These are phyloP conservation scores for Wallacemonas sp. DNA, from an alignment of 208 protist genomes.

Conservation along the genomic window DNA sequence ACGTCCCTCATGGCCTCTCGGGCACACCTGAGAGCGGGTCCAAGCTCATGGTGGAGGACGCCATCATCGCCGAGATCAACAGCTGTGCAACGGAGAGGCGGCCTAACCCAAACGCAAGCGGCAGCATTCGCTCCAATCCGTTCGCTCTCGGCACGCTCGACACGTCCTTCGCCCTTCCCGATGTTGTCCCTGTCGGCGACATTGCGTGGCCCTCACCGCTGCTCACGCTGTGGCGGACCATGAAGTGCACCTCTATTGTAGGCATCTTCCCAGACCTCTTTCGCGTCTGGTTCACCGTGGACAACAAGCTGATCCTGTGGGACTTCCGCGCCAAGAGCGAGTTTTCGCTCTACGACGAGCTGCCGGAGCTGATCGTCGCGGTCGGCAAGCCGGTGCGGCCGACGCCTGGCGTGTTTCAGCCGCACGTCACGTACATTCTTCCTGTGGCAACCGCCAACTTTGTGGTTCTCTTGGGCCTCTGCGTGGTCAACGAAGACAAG, in stretches of 20 bases:
- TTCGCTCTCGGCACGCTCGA: slow-evolving; percentile 69
- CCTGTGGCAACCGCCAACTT: slow-evolving; percentile 75
- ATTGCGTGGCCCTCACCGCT: slow-evolving; percentile 79
- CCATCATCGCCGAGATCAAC: slow-evolving; percentile 52
- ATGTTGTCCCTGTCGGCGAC: slow-evolving; percentile 72
- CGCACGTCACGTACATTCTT: slow-evolving; percentile 78
- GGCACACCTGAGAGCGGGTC: background rate
- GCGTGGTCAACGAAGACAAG: slow-evolving; percentile 54
- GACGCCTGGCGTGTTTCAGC: slow-evolving; percentile 66
- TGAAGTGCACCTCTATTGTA: slow-evolving; percentile 66
- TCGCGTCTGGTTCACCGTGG: slow-evolving; percentile 86
- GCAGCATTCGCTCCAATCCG: slow-evolving; percentile 63
- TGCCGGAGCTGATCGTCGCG: slow-evolving; percentile 81
- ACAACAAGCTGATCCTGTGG: slow-evolving; percentile 86
- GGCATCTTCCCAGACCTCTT: slow-evolving; percentile 77
- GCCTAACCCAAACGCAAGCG: slow-evolving; percentile 49
- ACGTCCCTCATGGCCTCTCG: slow-evolving; percentile 9
- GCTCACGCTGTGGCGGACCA: slow-evolving; percentile 62
- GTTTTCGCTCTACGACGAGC: slow-evolving; percentile 83
- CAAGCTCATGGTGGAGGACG: slow-evolving; percentile 55
- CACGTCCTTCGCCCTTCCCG: slow-evolving; percentile 72
- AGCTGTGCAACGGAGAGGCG: slow-evolving; percentile 33
- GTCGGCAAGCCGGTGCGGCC: slow-evolving; percentile 70
- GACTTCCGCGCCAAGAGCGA: slow-evolving; percentile 78
- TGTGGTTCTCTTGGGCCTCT: slow-evolving; percentile 80